A percentile compares a stretch with the other conserved stretches of the same genome.
These are phyloP conservation scores for Abelmoschus esculentus DNA, from an alignment of 345 rosid genomes.

Conservation along the genomic window DNA sequence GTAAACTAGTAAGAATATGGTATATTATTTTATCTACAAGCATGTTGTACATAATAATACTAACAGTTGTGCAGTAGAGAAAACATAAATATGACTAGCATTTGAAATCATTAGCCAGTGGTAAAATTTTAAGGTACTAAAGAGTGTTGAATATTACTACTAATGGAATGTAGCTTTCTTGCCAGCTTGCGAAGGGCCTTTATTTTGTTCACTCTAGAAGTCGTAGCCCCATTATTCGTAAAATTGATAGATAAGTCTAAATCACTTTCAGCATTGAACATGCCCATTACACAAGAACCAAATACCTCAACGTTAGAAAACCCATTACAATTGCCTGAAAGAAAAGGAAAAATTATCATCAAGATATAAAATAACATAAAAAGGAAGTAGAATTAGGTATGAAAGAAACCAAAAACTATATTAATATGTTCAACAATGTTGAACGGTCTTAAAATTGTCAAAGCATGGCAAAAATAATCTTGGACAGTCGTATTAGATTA, in stretches of 20 bases:
- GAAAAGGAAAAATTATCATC: not conserved
- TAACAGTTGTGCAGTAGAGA: not conserved
- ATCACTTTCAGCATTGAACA: conserved; percentile 34
- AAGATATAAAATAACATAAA: not conserved
- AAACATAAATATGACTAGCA: not conserved
- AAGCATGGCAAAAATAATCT: not conserved
- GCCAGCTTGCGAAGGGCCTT: conserved; percentile 31
- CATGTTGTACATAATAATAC: not conserved
- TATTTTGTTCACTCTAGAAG: conserved; percentile 31
- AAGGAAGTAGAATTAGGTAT: not conserved
- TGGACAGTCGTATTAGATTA: not conserved
- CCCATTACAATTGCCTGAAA: conserved; percentile 28
- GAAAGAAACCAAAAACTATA: not conserved
- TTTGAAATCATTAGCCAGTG: not conserved
- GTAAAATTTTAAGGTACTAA: not conserved
- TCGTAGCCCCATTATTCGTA: conserved; percentile 11
- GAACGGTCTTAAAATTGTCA: not conserved
- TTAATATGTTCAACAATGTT: not conserved
- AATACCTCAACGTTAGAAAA: conserved; percentile 36
- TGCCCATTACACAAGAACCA: conserved; percentile 50
- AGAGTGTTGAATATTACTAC: conserved; percentile 23
- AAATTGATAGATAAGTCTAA: conserved; percentile 47
- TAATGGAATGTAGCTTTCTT: conserved; percentile 21
- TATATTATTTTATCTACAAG: not conserved
- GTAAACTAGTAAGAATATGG: not conserved